These are phyloP conservation scores for Notholithocarpus densiflorus DNA, from an alignment of 306 rosid species.

Conservation along the genomic window DNA sequence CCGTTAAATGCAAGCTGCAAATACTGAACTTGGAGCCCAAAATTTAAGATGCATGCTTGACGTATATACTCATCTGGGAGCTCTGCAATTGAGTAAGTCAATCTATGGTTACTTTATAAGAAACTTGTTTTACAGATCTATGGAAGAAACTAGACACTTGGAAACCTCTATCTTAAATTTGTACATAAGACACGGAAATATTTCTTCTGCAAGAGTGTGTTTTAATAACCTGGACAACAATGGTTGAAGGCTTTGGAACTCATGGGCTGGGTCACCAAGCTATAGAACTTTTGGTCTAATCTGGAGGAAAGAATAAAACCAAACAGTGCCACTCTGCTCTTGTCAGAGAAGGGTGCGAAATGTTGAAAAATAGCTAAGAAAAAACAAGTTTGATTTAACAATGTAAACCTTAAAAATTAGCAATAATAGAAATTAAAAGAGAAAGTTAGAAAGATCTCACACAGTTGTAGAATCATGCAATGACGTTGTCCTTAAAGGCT, in stretches of 20 bases:
- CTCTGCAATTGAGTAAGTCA: constrained; percentile 45
- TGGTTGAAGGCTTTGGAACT: constrained; percentile 57
- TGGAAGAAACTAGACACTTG: constrained; percentile 13
- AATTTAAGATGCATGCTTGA: constrained; percentile 44
- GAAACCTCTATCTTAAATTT: constrained; percentile 54
- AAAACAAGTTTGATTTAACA: too few relatives aligned
- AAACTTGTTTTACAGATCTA: constrained; percentile 15
- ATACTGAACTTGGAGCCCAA: constrained; percentile 26
- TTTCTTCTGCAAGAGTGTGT: constrained; percentile 35
- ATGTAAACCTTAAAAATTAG: too few relatives aligned
- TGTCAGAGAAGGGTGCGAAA: constrained; percentile 39
- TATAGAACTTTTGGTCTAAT: constrained; percentile 29
- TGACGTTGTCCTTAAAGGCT: too few relatives aligned
- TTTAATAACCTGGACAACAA: constrained; percentile 55
- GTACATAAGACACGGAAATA: constrained; percentile 47
- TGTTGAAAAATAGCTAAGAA: too few relatives aligned
- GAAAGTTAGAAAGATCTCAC: too few relatives aligned
- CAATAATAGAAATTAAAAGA: too few relatives aligned
- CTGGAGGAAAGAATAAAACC: constrained; percentile 35
- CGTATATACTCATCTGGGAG: constrained; percentile 48
- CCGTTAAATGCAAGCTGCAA: constrained; percentile 38
- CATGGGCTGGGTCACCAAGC: constrained; percentile 48
- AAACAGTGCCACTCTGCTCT: constrained; percentile 52
- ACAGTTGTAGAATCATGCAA: too few relatives aligned
- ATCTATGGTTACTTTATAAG: constrained; percentile 43